A percentile compares a stretch with the other conserved stretches of the same genome.
These are phyloP conservation scores for Coniochaeta ligniaria DNA, from an alignment of 2,329 filamentous ascomycete species.

Conservation along the genomic window DNA sequence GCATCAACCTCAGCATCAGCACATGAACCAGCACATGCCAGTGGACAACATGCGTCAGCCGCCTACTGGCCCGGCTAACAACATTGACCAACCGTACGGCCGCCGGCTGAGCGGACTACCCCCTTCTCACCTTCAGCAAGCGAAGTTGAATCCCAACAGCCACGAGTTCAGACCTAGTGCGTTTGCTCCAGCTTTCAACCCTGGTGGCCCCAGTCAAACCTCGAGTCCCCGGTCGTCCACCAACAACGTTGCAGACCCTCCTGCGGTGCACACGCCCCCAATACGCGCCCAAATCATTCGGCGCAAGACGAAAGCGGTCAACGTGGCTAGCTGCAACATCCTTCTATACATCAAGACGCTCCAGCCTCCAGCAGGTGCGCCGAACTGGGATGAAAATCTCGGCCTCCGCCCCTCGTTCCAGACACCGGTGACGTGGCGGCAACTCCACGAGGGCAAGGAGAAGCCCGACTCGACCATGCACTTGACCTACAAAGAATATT, in stretches of 20 bases:
- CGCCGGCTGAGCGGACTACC: constrained; percentile 44
- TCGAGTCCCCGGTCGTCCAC: constrained; percentile 64
- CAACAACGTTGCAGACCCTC: constrained; percentile 34
- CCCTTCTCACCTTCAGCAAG: constrained; percentile 36
- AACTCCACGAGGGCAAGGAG: constrained; percentile 61
- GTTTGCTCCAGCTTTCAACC: constrained; percentile 74
- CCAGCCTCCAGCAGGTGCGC: constrained; percentile 37
- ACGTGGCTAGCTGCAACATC: constrained; percentile 61
- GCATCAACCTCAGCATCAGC: constrained; percentile 27
- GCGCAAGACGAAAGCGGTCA: constrained; percentile 65
- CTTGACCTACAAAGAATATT: constrained; percentile 68
- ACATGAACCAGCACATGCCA: constrained; percentile 38
- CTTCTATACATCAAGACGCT: constrained; percentile 47
- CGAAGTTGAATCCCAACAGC: constrained; percentile 57
- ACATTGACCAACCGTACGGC: constrained; percentile 43
- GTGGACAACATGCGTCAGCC: constrained; percentile 63
- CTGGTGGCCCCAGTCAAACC: constrained; percentile 56
- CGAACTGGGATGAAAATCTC: constrained; percentile 67
- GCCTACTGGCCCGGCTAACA: constrained; percentile 64
- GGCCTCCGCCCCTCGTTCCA: constrained; percentile 81
- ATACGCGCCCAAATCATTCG: constrained; percentile 46
- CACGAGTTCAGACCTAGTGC: constrained; percentile 82
- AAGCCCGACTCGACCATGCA: constrained; percentile 51
- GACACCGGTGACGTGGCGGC: constrained; percentile 79
- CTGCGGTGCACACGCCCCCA: constrained; percentile 25